Conservation (phyloP, 1,284 basidiomycete species). For the Sporisorium reilianum region DNA sequence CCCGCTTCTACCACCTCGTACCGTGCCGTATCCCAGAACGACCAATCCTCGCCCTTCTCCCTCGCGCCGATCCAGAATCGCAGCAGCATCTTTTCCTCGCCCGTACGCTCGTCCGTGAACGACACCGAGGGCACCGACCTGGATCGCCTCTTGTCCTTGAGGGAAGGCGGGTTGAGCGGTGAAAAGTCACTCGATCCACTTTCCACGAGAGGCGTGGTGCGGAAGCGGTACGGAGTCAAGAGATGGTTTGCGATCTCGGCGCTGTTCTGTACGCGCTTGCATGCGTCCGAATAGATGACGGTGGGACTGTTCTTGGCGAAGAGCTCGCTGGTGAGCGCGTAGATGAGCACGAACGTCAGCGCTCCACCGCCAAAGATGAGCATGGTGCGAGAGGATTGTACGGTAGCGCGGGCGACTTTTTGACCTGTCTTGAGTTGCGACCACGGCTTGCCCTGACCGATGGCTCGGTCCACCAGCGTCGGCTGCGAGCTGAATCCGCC, state of each 20-base stretch:
- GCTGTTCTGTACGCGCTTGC: conserved; percentile 83
- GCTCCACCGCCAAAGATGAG: conserved; percentile 83
- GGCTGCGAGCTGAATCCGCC: conserved; percentile 19
- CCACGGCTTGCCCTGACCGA: conserved; percentile 74
- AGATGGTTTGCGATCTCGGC: conserved; percentile 69
- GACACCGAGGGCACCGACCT: conserved; percentile 48
- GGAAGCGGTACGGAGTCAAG: conserved; percentile 60
- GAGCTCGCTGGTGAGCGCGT: conserved; percentile 86
- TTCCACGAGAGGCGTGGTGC: conserved; percentile 40
- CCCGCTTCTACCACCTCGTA: conserved; percentile 44
- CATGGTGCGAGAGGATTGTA: conserved; percentile 78
- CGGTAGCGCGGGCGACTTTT: conserved; percentile 85
- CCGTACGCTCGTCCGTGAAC: conserved; percentile 43
- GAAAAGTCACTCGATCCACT: conserved; percentile 48
- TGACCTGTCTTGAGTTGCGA: conserved; percentile 82
- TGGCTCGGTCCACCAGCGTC: conserved; percentile 43
- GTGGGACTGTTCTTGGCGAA: conserved; percentile 93
- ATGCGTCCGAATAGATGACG: conserved; percentile 86
- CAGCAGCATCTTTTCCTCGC: conserved; percentile 57
- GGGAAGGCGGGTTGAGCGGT: conserved; percentile 54
- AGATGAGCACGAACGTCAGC: conserved; percentile 74
- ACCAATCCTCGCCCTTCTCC: conserved; percentile 57
- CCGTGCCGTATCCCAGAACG: conserved; percentile 49
- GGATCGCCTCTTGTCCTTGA: conserved; percentile 44
- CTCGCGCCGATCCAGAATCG: conserved; percentile 59